These are phyloP conservation scores for Bimuria novae-zelandiae DNA, from an alignment of 2,329 filamentous ascomycete genomes.

Conservation along the genomic window DNA sequence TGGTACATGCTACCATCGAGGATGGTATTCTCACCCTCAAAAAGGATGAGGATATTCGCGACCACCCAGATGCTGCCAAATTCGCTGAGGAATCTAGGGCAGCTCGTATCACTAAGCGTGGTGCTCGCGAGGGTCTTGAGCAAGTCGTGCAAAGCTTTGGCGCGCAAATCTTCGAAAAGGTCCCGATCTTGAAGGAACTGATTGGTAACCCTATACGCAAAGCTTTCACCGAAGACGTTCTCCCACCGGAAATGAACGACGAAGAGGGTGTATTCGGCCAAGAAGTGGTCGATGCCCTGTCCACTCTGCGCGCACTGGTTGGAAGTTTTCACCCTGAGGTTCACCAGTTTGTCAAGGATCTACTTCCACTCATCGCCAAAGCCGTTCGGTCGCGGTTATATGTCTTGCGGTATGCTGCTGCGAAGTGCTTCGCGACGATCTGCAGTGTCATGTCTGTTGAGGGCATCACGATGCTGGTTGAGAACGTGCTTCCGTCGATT, in stretches of 20 bases:
- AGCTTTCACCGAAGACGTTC: constrained; percentile 69
- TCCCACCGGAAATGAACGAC: constrained; percentile 75
- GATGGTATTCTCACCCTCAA: constrained; percentile 87
- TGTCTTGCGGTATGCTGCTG: constrained; percentile 93
- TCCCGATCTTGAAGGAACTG: constrained; percentile 78
- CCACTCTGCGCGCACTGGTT: constrained; percentile 87
- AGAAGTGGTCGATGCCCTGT: constrained; percentile 91
- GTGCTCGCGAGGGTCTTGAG: constrained; percentile 92
- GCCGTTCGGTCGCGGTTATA: constrained; percentile 86
- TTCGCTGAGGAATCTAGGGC: constrained; percentile 89
- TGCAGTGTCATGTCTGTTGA: constrained; percentile 96
- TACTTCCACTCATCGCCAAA: constrained; percentile 84
- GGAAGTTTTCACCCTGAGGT: constrained; percentile 81
- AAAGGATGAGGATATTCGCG: constrained; percentile 94
- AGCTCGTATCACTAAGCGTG: constrained; percentile 86
- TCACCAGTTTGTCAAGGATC: constrained; percentile 77
- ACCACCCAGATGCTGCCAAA: constrained; percentile 87
- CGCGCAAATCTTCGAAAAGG: constrained; percentile 73
- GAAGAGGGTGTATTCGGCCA: constrained; percentile 80
- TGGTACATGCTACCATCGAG: constrained; percentile 76
- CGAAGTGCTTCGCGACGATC: constrained; percentile 95
- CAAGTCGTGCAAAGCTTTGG: constrained; percentile 83
- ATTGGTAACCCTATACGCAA: constrained; percentile 80
- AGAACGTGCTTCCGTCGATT: constrained; percentile 89
- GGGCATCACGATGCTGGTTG: constrained; percentile 93